Conservation (phyloP, 2,329 filamentous ascomycete species). For the Trichoderma semiorbis region DNA sequence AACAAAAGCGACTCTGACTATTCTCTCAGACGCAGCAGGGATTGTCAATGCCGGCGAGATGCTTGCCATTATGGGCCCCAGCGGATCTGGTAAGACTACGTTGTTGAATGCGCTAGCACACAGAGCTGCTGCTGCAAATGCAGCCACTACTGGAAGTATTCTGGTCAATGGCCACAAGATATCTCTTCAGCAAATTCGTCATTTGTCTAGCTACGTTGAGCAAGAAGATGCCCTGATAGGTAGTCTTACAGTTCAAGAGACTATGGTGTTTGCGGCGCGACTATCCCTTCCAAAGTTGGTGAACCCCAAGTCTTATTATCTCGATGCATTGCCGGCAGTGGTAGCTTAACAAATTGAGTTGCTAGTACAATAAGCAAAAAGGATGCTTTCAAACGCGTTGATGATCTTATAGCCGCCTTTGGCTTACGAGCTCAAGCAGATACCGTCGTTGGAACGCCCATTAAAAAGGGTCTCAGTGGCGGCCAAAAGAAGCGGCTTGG, state of each 20-base stretch:
- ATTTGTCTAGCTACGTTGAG: conserved; percentile 75
- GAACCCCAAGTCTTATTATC: not conserved
- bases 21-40: not conserved
- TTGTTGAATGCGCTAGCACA: conserved; percentile 72
- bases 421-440: conserved; percentile 67
- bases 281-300: conserved; percentile 24
- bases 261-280: conserved; percentile 57
- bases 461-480: conserved; percentile 78
- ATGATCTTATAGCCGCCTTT: conserved; percentile 66
- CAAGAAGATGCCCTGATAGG: conserved; percentile 85
- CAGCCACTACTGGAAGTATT: conserved; percentile 42
- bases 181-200: conserved; percentile 54
- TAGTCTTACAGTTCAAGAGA: conserved; percentile 75
- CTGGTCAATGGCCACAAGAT: conserved; percentile 59
- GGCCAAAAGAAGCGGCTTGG: conserved; percentile 80
- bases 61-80: conserved; percentile 78
- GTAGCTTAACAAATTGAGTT: not conserved
- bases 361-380: conserved; percentile 34
- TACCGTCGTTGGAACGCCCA: conserved; percentile 75
- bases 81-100: conserved; percentile 74
- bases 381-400: conserved; percentile 61
- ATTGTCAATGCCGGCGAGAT: conserved; percentile 54
- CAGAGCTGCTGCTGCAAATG: conserved; percentile 32
- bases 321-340: not conserved
- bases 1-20: not conserved